Evolutionary conservation across 176 grass and related monocot genomes (phyloP).

Genomic region (bread wheat (Triticum aestivum)): DNA sequence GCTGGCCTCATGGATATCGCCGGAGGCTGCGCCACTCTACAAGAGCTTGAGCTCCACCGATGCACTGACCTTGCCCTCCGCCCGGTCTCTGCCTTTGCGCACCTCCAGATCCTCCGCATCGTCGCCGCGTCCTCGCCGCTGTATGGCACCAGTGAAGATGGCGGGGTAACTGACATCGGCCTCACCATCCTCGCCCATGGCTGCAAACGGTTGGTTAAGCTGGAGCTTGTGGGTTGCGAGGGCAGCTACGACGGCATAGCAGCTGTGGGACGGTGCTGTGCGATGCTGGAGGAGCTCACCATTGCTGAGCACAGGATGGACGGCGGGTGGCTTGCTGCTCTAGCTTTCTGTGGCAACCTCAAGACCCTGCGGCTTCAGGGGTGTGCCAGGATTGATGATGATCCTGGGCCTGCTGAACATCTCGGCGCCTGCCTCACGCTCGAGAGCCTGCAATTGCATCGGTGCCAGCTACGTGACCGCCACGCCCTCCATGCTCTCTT

Average conservation of each 20-base stretch:
- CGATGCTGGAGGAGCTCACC: conserved; percentile 91
- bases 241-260: conserved; percentile 89
- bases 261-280: conserved; percentile 80
- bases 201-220: conserved; percentile 80
- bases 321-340: conserved; percentile 66
- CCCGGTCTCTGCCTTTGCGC: conserved; percentile 78
- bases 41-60: conserved; percentile 83
- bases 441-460: conserved; percentile 79
- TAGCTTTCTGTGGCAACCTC: conserved; percentile 87
- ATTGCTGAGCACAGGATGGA: conserved; percentile 80
- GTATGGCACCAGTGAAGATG: conserved; percentile 39
- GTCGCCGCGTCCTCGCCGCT: conserved; percentile 53
- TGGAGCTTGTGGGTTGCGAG: conserved; percentile 81
- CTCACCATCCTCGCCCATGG: conserved; percentile 96
- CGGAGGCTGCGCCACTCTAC: conserved; percentile 51
- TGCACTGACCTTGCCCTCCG: conserved; percentile 84
- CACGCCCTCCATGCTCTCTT: conserved; percentile 65
- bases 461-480: conserved; percentile 70
- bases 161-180: conserved; percentile 83
- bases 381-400: conserved; percentile 67
- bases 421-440: conserved; percentile 80
- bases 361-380: conserved; percentile 77
- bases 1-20: conserved; percentile 68
- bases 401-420: conserved; percentile 75
- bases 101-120: conserved; percentile 85